Base-by-base conservation (phyloP, 2,329 filamentous ascomycete genomes). In the Xylariomycetidae sp. region DNA sequence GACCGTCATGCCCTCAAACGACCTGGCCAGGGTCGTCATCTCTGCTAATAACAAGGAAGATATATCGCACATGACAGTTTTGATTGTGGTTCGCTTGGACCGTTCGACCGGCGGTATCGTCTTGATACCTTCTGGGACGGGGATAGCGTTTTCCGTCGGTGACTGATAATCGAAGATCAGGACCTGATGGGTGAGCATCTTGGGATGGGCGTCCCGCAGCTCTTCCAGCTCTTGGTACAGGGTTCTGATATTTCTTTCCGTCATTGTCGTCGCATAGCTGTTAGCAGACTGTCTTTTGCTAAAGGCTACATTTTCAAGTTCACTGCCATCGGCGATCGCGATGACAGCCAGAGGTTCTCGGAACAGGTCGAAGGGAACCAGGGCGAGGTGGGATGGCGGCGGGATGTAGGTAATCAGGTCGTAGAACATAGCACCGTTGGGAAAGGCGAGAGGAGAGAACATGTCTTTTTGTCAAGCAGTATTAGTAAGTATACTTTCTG, bases 371-470 rank as follows among this genome's bases (percentile, higher is more conserved):
- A 96, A 96, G 1, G 92, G 89, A 23, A 84, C 84, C 25, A 94
- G 66, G 14, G 86, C 75, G 27, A 87, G 69, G 55, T 94, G 87
- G 19, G 86, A 87, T 19, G 80, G 73, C n/a, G 85, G 80, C 16
- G 88, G 84, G 35, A 84, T 70, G 51, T 88, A 82, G 40, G 85
- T 88, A 37, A 85, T 81, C 42, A 96, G 74, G 57, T 95, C 85
- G 70, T 92, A 96, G 50, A 96, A 74, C 41, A 97, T 83, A 52
- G 82, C 80, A 40, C 90, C 90, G 48, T 81, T 77, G 9, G 88
- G 88, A 59, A 92, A 95, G 11, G 85, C 86, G 51, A 92, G 68
- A 25, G 90, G 90, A 38, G 88, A 94, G 63, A 97, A 96, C 81
- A 92, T 89, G 62, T 88, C 88, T 95, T 40, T 34, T 43, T 35